Percentiles rank a stretch among this genome's conserved stretches.
phyloP scores from a whole-genome alignment of 768 basidiomycete species.

The Suillus subalutaceus region DNA sequence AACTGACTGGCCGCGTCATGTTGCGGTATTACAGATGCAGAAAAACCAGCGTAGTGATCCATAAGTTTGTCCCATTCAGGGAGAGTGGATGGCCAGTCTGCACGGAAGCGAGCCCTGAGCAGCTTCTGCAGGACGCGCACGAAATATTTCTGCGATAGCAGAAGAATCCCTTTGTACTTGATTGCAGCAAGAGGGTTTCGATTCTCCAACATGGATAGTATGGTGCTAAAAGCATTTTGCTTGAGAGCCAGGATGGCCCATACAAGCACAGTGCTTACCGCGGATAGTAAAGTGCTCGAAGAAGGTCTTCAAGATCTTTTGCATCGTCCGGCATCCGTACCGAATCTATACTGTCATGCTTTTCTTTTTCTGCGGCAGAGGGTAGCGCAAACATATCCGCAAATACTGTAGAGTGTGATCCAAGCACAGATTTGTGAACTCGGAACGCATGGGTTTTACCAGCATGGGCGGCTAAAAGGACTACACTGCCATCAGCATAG shows the following conservation, averaged over 20 bases:
- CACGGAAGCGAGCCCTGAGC: conserved; percentile 34
- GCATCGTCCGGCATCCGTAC: conserved; percentile 16
- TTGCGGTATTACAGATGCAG: not conserved
- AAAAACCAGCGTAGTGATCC: not conserved
- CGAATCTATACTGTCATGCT: conserved; percentile 18
- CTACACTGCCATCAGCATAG: conserved; percentile 4
- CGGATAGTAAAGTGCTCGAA: conserved; percentile 16
- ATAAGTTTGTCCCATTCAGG: conserved; percentile 25
- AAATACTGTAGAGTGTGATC: conserved; percentile 33
- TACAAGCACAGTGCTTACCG: conserved; percentile 9
- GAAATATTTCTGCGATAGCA: conserved; percentile 40
- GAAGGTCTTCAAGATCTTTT: conserved; percentile 16
- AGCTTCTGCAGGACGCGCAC: conserved; percentile 35
- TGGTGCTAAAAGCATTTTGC: conserved; percentile 2
- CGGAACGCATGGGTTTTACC: conserved; percentile 23
- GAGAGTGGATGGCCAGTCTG: conserved; percentile 37
- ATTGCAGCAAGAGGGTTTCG: conserved; percentile 10
- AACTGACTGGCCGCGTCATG: not conserved
- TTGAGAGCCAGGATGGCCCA: conserved; percentile 7
- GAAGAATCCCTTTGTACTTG: conserved; percentile 27
- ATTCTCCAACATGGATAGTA: conserved; percentile 8
- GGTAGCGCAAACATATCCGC: conserved; percentile 29
- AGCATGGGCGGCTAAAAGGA: conserved; percentile 6
- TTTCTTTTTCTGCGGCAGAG: conserved; percentile 8
- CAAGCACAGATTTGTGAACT: conserved; percentile 33